These are phyloP conservation scores for Coelastrella sp. DNA, from an alignment of 139 green algal species.

Conservation along the genomic window DNA sequence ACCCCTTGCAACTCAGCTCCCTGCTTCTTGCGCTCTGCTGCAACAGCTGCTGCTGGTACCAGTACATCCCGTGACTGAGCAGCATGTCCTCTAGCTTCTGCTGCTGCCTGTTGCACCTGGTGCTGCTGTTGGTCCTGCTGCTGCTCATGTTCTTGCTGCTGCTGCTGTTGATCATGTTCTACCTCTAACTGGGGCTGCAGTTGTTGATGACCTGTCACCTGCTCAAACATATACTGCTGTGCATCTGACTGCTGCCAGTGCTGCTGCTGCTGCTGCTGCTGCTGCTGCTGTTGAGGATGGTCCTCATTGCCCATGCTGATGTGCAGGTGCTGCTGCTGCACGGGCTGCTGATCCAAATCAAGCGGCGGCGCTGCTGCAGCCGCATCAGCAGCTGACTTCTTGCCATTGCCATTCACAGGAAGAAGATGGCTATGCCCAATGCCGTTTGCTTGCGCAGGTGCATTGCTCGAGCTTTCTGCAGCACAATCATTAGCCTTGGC, in stretches of 20 bases:
- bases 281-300: neutral
- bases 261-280: conserved; percentile 34
- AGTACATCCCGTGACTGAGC: neutral
- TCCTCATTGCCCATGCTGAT: neutral
- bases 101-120: neutral
- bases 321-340: conserved; percentile 9
- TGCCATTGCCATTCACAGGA: conserved; percentile 21
- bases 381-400: neutral
- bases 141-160: conserved; percentile 2
- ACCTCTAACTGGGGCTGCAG: conserved; percentile 8
- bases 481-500: neutral
- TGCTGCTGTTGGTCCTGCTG: conserved; percentile 32
- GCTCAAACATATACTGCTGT: conserved; percentile 40
- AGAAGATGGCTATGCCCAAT: neutral
- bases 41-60: neutral
- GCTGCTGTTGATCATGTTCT: neutral
- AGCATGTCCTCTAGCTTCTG: neutral
- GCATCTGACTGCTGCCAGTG: conserved; percentile 7
- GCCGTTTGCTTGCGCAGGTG: conserved; percentile 7
- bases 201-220: conserved; percentile 32
- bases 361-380: conserved; percentile 29
- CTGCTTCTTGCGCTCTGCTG: conserved; percentile 22
- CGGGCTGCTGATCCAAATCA: neutral
- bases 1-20: conserved; percentile 18
- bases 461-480: neutral